Evolutionary conservation across 768 basidiomycete genomes (phyloP), one percentile per base, ranked within the genome.

Genomic region (Auriculariales sp.): DNA sequence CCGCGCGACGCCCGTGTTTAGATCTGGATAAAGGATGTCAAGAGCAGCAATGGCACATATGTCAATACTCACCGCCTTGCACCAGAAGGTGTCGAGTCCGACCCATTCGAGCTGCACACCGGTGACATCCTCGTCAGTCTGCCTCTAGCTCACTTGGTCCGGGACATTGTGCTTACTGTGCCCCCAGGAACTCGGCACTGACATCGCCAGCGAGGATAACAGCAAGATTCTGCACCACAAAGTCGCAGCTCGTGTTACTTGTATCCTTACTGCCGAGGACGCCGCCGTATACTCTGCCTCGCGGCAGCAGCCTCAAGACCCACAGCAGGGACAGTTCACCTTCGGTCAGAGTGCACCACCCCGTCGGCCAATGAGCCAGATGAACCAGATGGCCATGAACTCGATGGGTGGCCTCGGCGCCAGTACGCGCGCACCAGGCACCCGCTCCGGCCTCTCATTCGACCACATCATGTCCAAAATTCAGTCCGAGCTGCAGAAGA

Each of bases 11-110:
- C n/a, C 2, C 50, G n/a, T n/a, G n/a, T n/a, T n/a, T n/a, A 97
- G 91, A 92, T 98, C 65, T 94, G 69, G 71, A 98, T 99, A 72
- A 94, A 91, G 66, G 95, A 98, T 64, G 91, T 97, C 61, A 94
- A 94, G 70, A 90, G 86, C 55, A 92, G 89, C 1, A 99, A 99
- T 55, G 95, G 95, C 1, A 99, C 95, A 4, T 99, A 98, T 62
- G 92, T 99, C 63, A 97, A 99, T 58, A 83, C 89, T 50, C 91
- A 98, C 56, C 75, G 95, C 33, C 79, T 98, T 45, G 89, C 84
- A 54, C 73, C 74, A 3, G 94, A 99, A 62, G 83, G 88, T 30
- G 72, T 85, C 52, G 93, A 97, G 67, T 89, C 85, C 0, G 87
- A 93, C 19, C 89, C 92, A 0, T 92, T 79, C 55, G 90, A 95